Percentiles rank a stretch among this genome's conserved stretches.
Conservation (phyloP, 108 stramenopile genomes). For the Cyclotella atomus region DNA sequence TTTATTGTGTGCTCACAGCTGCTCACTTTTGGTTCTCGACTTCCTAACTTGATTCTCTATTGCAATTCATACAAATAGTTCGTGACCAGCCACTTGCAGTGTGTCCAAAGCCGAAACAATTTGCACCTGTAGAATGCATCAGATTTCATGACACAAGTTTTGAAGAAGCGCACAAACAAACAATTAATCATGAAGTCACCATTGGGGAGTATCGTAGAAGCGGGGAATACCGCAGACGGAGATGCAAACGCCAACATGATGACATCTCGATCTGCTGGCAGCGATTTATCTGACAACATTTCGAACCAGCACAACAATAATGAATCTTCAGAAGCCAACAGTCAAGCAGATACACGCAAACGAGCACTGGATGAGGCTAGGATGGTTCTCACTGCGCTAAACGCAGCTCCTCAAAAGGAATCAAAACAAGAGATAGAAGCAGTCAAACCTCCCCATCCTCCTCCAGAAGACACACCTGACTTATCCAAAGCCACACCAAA, state of each 20-base stretch:
- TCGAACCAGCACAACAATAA: neutral
- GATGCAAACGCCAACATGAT: conserved; percentile 5
- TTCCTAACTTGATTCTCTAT: too few species aligned
- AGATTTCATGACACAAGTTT: too few species aligned
- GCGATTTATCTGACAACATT: neutral
- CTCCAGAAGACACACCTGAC: neutral
- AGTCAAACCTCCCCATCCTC: neutral
- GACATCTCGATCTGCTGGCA: neutral
- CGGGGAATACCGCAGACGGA: neutral
- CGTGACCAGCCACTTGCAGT: too few species aligned
- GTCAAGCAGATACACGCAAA: conserved; percentile 17
- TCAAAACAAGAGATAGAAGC: neutral
- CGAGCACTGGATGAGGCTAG: conserved; percentile 37
- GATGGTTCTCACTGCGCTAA: conserved; percentile 22
- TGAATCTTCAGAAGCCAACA: neutral
- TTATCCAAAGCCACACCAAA: conserved; percentile 22
- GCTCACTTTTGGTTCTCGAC: too few species aligned
- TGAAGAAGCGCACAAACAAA: too few species aligned
- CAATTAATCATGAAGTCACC: conserved; percentile 16
- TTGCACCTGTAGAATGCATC: too few species aligned
- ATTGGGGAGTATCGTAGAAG: neutral
- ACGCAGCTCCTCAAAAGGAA: neutral
- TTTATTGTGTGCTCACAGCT: too few species aligned
- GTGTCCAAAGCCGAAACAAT: too few species aligned
- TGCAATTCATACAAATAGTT: too few species aligned